Evolutionary conservation across 1,284 basidiomycete species (phyloP).

Genomic region (Caloboletus inedulis): DNA sequence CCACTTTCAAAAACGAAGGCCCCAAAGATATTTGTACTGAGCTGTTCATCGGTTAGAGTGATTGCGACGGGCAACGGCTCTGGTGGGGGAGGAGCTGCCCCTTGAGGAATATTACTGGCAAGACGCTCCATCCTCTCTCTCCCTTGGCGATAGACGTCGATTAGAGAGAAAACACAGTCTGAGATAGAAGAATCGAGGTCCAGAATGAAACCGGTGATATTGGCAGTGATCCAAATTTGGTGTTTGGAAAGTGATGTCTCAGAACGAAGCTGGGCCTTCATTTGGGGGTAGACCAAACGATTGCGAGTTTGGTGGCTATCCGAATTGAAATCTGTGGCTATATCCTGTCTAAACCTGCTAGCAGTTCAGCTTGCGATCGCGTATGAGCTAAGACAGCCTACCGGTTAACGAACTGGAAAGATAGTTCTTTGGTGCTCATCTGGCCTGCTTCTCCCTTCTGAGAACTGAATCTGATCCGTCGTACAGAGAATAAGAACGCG

Average conservation of each 20-base stretch:
- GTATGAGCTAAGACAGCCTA: constrained; percentile 34
- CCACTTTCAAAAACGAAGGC: constrained; percentile 81
- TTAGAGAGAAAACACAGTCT: constrained; percentile 73
- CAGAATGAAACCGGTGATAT: constrained; percentile 83
- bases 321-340: constrained; percentile 67
- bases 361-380: constrained; percentile 9
- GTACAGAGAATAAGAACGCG: constrained; percentile 83
- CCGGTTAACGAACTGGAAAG: constrained; percentile 82
- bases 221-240: constrained; percentile 64
- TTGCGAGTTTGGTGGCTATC: constrained; percentile 71
- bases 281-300: constrained; percentile 74
- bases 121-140: constrained; percentile 73
- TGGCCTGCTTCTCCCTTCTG: constrained; percentile 77
- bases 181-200: constrained; percentile 83
- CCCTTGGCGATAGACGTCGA: constrained; percentile 83
- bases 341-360: constrained; percentile 72
- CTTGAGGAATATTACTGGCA: constrained; percentile 47
- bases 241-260: constrained; percentile 49
- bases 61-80: constrained; percentile 4
- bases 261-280: constrained; percentile 72
- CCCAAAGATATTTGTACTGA: constrained; percentile 65
- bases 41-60: constrained; percentile 19
- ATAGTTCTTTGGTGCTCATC: constrained; percentile 67
- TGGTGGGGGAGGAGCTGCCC: constrained; percentile 33
- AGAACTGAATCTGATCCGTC: constrained; percentile 68